These are phyloP conservation scores for Agastache rugosa DNA, from an alignment of 257 asterid species.

Conservation along the genomic window DNA sequence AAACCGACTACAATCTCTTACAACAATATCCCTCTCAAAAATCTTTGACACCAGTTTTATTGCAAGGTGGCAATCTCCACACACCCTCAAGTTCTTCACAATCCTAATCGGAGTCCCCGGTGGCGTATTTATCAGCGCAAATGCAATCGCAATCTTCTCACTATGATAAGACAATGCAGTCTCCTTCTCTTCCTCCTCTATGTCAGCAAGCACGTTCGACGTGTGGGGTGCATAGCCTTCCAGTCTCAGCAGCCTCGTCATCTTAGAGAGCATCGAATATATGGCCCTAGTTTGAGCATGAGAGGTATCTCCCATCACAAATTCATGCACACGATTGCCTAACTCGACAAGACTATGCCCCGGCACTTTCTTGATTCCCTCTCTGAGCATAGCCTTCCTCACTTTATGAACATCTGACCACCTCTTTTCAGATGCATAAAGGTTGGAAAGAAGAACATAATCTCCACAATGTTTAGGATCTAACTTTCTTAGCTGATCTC, in stretches of 20 bases:
- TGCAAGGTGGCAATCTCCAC: constrained; percentile 84
- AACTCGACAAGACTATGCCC: constrained; percentile 80
- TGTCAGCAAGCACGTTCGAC: constrained; percentile 71
- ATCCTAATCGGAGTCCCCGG: constrained; percentile 65
- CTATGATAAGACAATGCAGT: constrained; percentile 77
- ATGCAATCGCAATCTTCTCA: constrained; percentile 84
- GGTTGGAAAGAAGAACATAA: constrained; percentile 79
- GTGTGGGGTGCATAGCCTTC: constrained; percentile 84
- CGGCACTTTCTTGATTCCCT: constrained; percentile 78
- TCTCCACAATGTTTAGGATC: constrained; percentile 85
- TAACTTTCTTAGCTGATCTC: constrained; percentile 50
- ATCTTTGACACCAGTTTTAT: constrained; percentile 67
- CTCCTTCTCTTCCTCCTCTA: constrained; percentile 93
- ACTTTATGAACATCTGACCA: constrained; percentile 73
- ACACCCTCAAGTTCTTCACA: constrained; percentile 79
- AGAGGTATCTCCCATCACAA: constrained; percentile 74
- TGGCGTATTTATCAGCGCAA: constrained; percentile 68
- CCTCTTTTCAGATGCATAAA: constrained; percentile 77
- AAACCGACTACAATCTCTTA: constrained; percentile 85
- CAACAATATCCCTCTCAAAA: constrained; percentile 68
- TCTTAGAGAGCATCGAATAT: constrained; percentile 72
- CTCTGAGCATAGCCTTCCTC: constrained; percentile 67
- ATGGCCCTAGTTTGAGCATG: constrained; percentile 69
- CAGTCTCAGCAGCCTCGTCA: constrained; percentile 65
- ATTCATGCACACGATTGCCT: constrained; percentile 68